phyloP scores from a whole-genome alignment of 129 eudicot genomes.

The Flaveria linearis region DNA sequence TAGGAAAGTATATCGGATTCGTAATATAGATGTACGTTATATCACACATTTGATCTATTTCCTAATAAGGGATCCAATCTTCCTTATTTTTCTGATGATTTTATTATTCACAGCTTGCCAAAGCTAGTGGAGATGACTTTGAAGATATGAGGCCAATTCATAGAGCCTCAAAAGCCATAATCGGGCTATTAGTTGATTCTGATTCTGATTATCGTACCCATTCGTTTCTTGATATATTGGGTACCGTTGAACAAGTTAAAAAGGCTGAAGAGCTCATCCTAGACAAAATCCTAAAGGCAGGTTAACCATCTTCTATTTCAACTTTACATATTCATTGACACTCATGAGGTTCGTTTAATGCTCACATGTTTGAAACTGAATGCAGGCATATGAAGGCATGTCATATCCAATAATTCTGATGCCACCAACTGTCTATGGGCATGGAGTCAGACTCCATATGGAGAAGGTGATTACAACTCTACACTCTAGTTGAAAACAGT shows the following conservation, averaged over 20 bases:
- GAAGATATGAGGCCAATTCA: conserved; percentile 17
- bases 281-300: conserved; percentile 16
- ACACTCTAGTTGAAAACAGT: not conserved
- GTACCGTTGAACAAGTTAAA: conserved; percentile 31
- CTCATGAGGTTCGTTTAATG: not conserved
- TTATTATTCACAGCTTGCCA: conserved; percentile 20
- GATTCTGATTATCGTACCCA: conserved; percentile 9
- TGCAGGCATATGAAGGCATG: conserved; percentile 19
- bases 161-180: conserved; percentile 23
- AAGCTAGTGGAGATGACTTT: conserved; percentile 1
- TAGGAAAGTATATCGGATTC: conserved; percentile 32
- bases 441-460: conserved; percentile 3
- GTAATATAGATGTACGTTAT: conserved; percentile 18
- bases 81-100: not conserved
- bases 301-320: conserved; percentile 12
- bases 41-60: not conserved
- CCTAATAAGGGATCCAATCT: not conserved
- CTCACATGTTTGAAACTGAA: not conserved
- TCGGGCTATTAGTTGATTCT: conserved; percentile 25
- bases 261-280: conserved; percentile 35
- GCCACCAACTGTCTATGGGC: conserved; percentile 29
- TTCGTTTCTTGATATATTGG: conserved; percentile 25
- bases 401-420: conserved; percentile 25
- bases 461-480: conserved; percentile 21
- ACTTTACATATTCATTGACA: not conserved